Percentiles rank a stretch among this genome's conserved stretches.
These are phyloP conservation scores for Breynia disticha DNA, from an alignment of 441 rosid species.

Conservation along the genomic window DNA sequence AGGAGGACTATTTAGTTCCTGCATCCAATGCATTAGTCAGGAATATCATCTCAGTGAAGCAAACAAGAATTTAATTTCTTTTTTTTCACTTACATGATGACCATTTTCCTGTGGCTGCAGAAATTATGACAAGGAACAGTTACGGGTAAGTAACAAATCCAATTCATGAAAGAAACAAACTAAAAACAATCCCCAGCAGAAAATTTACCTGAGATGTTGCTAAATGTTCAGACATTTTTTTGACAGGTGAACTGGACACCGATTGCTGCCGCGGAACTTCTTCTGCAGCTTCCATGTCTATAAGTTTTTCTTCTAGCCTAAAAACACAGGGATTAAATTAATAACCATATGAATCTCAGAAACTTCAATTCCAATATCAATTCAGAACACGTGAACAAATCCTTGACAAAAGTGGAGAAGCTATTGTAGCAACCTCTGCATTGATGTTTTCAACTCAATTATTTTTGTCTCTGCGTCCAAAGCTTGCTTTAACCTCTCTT, in stretches of 20 bases:
- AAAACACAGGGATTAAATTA: neutral
- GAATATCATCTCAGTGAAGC: neutral
- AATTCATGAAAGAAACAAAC: neutral
- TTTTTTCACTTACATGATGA: constrained; percentile 46
- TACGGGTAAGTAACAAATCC: constrained; percentile 9
- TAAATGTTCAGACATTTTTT: constrained; percentile 24
- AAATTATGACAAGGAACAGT: constrained; percentile 12
- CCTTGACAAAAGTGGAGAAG: constrained; percentile 4
- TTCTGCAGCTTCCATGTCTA: constrained; percentile 73
- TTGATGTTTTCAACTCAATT: constrained; percentile 67
- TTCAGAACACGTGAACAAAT: neutral
- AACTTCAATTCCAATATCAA: neutral
- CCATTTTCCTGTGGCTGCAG: constrained; percentile 77
- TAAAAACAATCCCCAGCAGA: constrained; percentile 2
- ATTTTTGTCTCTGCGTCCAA: constrained; percentile 71
- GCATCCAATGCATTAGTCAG: constrained; percentile 1
- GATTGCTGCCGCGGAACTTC: constrained; percentile 57
- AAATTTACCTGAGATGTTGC: constrained; percentile 42
- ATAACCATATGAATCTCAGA: neutral
- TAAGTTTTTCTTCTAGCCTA: constrained; percentile 81
- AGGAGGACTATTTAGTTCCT: constrained; percentile 38
- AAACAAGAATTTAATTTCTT: neutral
- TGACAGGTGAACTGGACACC: constrained; percentile 32
- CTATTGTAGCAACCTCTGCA: constrained; percentile 56
- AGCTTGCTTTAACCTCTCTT: constrained; percentile 69